phyloP scores from a whole-genome alignment of 768 basidiomycete genomes.

The Leccinum disarticulatum region DNA sequence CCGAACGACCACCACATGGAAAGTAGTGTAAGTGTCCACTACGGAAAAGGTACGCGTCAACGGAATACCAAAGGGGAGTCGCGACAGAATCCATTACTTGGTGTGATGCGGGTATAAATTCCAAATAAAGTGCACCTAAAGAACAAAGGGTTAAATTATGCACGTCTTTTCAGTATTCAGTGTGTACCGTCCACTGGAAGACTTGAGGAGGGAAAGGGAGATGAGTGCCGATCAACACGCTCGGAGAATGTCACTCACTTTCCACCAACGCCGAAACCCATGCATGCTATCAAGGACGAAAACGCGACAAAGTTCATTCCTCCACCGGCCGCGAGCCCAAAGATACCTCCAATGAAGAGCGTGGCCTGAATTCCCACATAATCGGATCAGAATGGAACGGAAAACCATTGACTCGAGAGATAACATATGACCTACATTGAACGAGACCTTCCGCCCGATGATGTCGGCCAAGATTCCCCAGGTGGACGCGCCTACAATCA shows the following conservation, averaged over 20 bases:
- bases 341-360: slow-evolving; percentile 41
- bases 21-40: slow-evolving; percentile 55
- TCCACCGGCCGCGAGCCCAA: slow-evolving; percentile 51
- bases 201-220: slow-evolving; percentile 19
- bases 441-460: slow-evolving; percentile 46
- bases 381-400: not conserved
- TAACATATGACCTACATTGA: slow-evolving; percentile 32
- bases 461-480: slow-evolving; percentile 54
- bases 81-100: slow-evolving; percentile 26
- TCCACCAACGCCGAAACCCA: slow-evolving; percentile 53
- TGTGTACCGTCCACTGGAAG: slow-evolving; percentile 47
- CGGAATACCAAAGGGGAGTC: not conserved
- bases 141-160: slow-evolving; percentile 11
- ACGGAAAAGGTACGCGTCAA: not conserved
- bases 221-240: slow-evolving; percentile 21
- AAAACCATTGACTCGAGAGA: not conserved
- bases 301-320: slow-evolving; percentile 47
- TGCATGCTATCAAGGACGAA: slow-evolving; percentile 44
- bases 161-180: not conserved
- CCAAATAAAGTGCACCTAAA: slow-evolving; percentile 44
- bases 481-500: slow-evolving; percentile 46
- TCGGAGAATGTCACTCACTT: slow-evolving; percentile 37
- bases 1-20: slow-evolving; percentile 56
- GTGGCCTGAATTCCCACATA: slow-evolving; percentile 24
- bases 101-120: slow-evolving; percentile 43